Evolutionary conservation across 352 stramenopile species (phyloP).

Genomic region (Pythium rishiriense): DNA sequence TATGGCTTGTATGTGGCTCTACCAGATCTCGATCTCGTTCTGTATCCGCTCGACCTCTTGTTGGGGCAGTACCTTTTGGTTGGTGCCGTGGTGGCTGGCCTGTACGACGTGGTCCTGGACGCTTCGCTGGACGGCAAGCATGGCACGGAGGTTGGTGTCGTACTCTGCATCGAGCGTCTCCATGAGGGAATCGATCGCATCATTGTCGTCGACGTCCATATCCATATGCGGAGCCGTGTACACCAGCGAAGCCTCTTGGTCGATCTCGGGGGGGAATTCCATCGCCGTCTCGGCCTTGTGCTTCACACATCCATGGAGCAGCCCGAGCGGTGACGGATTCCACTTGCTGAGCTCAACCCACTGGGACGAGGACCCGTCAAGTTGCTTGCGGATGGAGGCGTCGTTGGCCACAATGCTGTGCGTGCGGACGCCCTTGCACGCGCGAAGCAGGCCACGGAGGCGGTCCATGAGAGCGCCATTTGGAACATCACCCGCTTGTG

Average conservation of each 20-base stretch:
- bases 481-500: background rate
- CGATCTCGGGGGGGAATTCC: slow-evolving; percentile 52
- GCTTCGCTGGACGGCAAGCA: slow-evolving; percentile 38
- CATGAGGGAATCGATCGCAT: slow-evolving; percentile 49
- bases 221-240: slow-evolving; percentile 34
- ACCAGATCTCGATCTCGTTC: slow-evolving; percentile 82
- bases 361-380: slow-evolving; percentile 10
- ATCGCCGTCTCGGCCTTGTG: slow-evolving; percentile 5
- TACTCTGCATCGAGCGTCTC: slow-evolving; percentile 51
- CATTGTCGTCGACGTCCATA: slow-evolving; percentile 36
- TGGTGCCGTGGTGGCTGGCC: slow-evolving; percentile 35
- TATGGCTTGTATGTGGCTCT: too few relatives aligned
- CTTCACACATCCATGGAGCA: slow-evolving; percentile 11
- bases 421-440: slow-evolving; percentile 53
- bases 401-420: slow-evolving; percentile 37
- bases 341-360: slow-evolving; percentile 47
- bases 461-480: slow-evolving; percentile 31
- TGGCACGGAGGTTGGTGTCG: slow-evolving; percentile 35
- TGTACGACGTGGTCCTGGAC: slow-evolving; percentile 54
- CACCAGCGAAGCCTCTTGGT: slow-evolving; percentile 32
- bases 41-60: slow-evolving; percentile 78
- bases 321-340: slow-evolving; percentile 47
- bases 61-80: slow-evolving; percentile 54
- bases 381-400: slow-evolving; percentile 24
- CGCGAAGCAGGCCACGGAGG: slow-evolving; percentile 39